Evolutionary conservation across 2,329 filamentous ascomycete genomes (phyloP).

Genomic region (Aspergillus alliaceus): DNA sequence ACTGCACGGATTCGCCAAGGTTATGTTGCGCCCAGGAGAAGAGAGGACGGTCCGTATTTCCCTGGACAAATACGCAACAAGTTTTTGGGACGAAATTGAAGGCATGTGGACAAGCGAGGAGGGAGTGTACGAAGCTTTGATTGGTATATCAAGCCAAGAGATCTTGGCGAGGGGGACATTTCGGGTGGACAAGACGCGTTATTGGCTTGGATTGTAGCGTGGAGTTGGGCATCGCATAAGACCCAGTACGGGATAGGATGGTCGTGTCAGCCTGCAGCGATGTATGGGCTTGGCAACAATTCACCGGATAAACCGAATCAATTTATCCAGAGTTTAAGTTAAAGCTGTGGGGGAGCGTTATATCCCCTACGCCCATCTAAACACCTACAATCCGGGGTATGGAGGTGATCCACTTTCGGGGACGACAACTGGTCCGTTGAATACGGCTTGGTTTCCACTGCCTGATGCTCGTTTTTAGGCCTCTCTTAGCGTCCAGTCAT

Average conservation of each 20-base stretch:
- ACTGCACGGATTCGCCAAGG: constrained; percentile 48
- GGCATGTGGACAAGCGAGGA: constrained; percentile 41
- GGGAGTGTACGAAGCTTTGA: constrained; percentile 39
- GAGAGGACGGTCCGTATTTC: constrained; percentile 30
- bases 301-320: not conserved
- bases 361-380: too few relatives aligned
- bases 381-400: not conserved
- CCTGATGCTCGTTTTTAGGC: not conserved
- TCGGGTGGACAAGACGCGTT: constrained; percentile 18
- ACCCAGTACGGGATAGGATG: too few relatives aligned
- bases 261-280: too few relatives aligned
- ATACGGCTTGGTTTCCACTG: not conserved
- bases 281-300: not conserved
- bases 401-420: not conserved
- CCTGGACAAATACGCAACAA: constrained; percentile 38
- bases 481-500: not conserved
- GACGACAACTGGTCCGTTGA: accelerated
- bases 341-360: not conserved
- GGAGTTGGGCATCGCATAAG: too few relatives aligned
- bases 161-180: constrained; percentile 21
- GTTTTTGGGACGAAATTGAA: constrained; percentile 45
- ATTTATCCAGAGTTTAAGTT: not conserved
- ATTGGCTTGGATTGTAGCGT: constrained; percentile 25
- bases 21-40: constrained; percentile 38
- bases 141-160: constrained; percentile 31